Base-by-base conservation (phyloP, 768 basidiomycete species). In the Podaxis rugospora region DNA sequence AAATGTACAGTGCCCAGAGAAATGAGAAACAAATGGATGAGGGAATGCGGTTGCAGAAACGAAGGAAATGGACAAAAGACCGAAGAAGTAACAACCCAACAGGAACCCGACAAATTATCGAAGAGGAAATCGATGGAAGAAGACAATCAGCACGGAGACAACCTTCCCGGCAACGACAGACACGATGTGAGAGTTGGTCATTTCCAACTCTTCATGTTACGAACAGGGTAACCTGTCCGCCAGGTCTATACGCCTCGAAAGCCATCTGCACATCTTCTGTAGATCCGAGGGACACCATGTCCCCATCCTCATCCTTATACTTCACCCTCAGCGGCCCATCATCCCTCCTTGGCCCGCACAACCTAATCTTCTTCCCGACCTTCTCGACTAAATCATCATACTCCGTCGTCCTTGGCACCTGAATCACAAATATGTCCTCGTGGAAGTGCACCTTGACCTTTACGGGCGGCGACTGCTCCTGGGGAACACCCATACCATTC, bases 241-340 rank as follows among this genome's bases (percentile, higher is more conserved):
- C 88, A 32, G 88, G 86, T 64, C 85, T 81, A 74, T 84, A 88
- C 61, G 87, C 82, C 74, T 95, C 93, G 65, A 96, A 95, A 40
- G 94, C 94, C 85, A 96, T 93, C 66, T 93, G 90, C 37, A 95
- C 90, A 70, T 96, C 94, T 71, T 96, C 94, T 37, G 93, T 93
- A 49, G 91, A 93, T 14, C 89, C 89, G 63, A 96, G 81, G 32
- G 86, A 89, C 50, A 96, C 85, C 81, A 93, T 79, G 70, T 96
- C 94, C 23, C 93, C 93, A 67, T 96, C 94, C 69, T 96, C 94
- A 72, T 96, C 94, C 72, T 80, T 85, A 73, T 95, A 96, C 72
- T 89, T 93, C 65, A 95, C 89, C 35, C 90, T 83, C 67, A 96
- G 71, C 0, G 92, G 88, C n/a, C 86, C 82, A 69, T 92, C 88